A percentile compares a stretch with the other conserved stretches of the same genome.
These are phyloP conservation scores for Casuarina equisetifolia DNA, from an alignment of 306 rosid species.

Conservation along the genomic window DNA sequence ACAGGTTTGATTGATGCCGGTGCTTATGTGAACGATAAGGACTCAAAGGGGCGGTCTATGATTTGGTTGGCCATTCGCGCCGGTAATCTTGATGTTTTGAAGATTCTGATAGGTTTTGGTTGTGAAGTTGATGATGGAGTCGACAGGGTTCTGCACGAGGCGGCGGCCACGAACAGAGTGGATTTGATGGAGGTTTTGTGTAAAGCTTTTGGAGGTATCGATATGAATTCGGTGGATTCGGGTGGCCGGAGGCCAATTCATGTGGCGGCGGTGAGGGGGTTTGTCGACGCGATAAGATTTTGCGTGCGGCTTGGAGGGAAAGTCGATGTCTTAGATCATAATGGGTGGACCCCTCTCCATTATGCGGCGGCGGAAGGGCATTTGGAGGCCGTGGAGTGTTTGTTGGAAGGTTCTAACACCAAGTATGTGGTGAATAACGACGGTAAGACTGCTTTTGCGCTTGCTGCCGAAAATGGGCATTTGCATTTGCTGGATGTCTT, in stretches of 20 bases:
- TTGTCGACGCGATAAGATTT: constrained; percentile 40
- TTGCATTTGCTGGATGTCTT: constrained; percentile 45
- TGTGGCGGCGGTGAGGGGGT: constrained; percentile 55
- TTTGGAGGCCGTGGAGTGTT: constrained; percentile 43
- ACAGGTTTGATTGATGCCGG: constrained; percentile 59
- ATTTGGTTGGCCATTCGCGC: constrained; percentile 42
- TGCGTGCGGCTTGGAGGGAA: constrained; percentile 53
- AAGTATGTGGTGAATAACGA: constrained; percentile 50
- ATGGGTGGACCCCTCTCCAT: constrained; percentile 72
- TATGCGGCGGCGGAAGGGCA: constrained; percentile 65
- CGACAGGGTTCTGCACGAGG: constrained; percentile 51
- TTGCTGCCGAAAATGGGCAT: constrained; percentile 56
- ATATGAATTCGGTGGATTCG: constrained; percentile 41
- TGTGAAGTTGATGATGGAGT: constrained; percentile 33
- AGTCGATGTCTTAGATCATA: constrained; percentile 40
- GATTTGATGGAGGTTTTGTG: constrained; percentile 56
- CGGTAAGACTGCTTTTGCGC: constrained; percentile 56
- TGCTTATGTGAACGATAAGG: constrained; percentile 41
- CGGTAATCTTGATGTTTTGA: constrained; percentile 39
- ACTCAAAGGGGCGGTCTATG: constrained; percentile 41
- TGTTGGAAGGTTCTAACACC: constrained; percentile 50
- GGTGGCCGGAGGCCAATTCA: constrained; percentile 63
- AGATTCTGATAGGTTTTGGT: constrained; percentile 51
- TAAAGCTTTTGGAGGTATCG: constrained; percentile 18
- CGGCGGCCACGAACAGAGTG: constrained; percentile 49